A percentile compares a stretch with the other conserved stretches of the same genome.
Evolutionary conservation across 163 green algal species (phyloP).

Genomic region (Chlamydomonas reinhardtii): DNA sequence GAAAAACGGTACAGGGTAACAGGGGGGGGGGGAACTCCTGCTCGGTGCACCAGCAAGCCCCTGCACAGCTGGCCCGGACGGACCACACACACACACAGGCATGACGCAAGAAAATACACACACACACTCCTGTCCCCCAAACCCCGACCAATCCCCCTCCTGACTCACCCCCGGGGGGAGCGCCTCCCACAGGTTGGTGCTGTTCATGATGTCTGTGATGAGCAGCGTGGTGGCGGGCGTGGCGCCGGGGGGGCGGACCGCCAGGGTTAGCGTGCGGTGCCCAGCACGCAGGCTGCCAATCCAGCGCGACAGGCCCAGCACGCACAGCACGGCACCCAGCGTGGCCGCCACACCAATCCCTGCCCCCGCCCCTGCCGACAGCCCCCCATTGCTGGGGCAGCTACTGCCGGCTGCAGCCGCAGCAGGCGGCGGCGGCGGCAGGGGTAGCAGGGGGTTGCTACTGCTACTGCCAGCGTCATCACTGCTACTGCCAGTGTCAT

Average conservation of each 20-base stretch:
- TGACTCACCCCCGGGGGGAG: background rate
- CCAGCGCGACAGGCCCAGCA: background rate
- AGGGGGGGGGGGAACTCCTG: too few species aligned
- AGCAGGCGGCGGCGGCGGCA: too few species aligned
- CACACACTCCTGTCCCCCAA: too few species aligned
- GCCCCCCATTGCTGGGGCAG: background rate
- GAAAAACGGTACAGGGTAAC: too few species aligned
- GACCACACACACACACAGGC: too few species aligned
- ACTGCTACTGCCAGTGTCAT: background rate
- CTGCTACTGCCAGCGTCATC: too few species aligned
- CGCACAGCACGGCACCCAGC: conserved; percentile 1
- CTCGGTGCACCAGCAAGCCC: too few species aligned
- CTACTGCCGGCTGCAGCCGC: too few species aligned
- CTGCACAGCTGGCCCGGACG: too few species aligned
- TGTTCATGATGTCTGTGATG: conserved; percentile 42
- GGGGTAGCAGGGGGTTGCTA: background rate
- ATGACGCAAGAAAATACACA: too few species aligned
- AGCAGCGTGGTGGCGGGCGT: conserved; percentile 29
- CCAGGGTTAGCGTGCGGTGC: conserved; percentile 39
- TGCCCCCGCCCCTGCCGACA: background rate
- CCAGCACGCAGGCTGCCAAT: background rate
- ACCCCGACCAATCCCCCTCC: conserved; percentile 17
- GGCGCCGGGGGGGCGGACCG: conserved; percentile 29
- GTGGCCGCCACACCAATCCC: conserved; percentile 18
- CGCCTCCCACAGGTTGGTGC: conserved; percentile 47